Base-by-base conservation (phyloP, 441 rosid species). In the Mallotus repandus region DNA sequence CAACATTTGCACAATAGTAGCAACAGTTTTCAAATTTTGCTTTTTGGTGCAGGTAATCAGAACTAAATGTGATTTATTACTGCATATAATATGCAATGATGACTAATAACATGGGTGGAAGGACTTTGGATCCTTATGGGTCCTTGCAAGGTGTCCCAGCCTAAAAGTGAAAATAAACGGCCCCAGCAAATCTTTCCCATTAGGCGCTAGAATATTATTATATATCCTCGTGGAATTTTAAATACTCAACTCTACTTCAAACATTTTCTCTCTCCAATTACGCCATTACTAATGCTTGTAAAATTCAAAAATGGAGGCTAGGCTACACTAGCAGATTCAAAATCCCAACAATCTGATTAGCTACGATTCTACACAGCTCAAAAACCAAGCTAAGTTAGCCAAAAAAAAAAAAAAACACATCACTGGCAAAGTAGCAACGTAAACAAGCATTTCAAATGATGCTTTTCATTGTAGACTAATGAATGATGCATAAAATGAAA, bases 21-120 rank as follows among this genome's bases (percentile, higher is more conserved):
- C 10, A 50, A 50, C 15, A 5, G 14, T 7, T 15, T 7, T 11
- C 21, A 55, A 55, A 55, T 16, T 25, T 46, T 66, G 14, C 14
- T 11, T 50, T 50, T 22, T 29, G 41, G 41, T 38, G 41, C 41
- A n/a, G 19, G 2, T 15, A 14, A 1, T 14, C n/a, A 25, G 3
- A 54, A 0, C 29, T 54, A 13, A 48, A 48, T 48, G 59, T 69
- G 78, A 61, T 49, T 50, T 46, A 48, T 46, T 13, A 56, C 71
- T 21, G 10, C 54, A 35, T 69, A 55, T 38, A 55, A 18, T 19
- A 55, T 8, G 72, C 74, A 79, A 74, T 77, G 12, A 82, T 77
- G 56, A 61, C 5, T 21, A 16, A 25, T 66, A 76, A 66, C 82
- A 66, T 66, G 80, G 68, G 35, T 43, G 6, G 13, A 11, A 45